phyloP scores from a whole-genome alignment of 768 basidiomycete species.

The Lyophyllum shimeji region DNA sequence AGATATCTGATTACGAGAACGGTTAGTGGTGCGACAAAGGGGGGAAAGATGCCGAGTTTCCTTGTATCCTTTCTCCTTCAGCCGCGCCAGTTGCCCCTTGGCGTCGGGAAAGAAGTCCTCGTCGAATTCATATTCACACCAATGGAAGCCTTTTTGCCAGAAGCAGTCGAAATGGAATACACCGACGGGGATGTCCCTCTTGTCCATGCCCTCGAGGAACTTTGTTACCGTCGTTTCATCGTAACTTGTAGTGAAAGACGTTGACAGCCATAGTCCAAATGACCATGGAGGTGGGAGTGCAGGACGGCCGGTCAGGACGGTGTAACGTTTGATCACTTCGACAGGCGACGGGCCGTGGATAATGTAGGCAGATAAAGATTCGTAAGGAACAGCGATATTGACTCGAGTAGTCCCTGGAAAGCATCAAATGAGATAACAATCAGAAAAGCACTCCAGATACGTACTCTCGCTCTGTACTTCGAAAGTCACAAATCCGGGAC shows the following conservation, averaged over 20 bases:
- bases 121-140: constrained; percentile 46
- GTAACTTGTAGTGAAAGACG: constrained; percentile 47
- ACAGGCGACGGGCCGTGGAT: constrained; percentile 38
- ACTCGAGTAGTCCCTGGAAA: constrained; percentile 24
- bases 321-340: constrained; percentile 32
- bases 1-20: constrained; percentile 17
- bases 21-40: background rate
- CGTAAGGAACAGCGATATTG: constrained; percentile 38
- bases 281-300: constrained; percentile 48
- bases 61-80: constrained; percentile 39
- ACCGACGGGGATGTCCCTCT: constrained; percentile 35
- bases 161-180: constrained; percentile 52
- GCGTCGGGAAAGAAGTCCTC: constrained; percentile 46
- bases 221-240: constrained; percentile 41
- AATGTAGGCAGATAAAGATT: constrained; percentile 37
- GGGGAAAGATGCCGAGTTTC: constrained; percentile 23
- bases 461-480: constrained; percentile 42
- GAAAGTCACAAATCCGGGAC: constrained; percentile 45
- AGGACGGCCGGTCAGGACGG: constrained; percentile 37
- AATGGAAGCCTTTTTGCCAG: constrained; percentile 35
- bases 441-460: constrained; percentile 20
- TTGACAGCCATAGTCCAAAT: constrained; percentile 48
- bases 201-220: constrained; percentile 45
- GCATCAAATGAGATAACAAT: background rate
- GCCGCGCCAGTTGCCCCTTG: constrained; percentile 33